Evolutionary conservation across 768 basidiomycete genomes (phyloP).

Genomic region (Strobilomyces echinocephalus): DNA sequence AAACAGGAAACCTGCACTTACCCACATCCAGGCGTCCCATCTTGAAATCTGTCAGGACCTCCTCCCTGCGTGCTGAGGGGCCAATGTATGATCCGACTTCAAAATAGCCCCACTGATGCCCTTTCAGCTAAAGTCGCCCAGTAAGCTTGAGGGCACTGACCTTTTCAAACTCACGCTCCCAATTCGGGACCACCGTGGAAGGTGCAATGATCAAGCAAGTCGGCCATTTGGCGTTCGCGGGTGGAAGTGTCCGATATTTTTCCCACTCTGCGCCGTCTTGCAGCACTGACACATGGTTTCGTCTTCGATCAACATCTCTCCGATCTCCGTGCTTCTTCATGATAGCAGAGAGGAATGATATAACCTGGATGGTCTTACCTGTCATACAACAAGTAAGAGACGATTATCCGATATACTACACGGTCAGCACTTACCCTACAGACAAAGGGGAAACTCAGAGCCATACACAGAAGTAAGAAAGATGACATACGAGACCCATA

Average conservation of each 20-base stretch:
- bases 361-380: slow-evolving; percentile 96
- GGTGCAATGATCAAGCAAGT: slow-evolving; percentile 89
- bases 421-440: slow-evolving; percentile 23
- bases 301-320: slow-evolving; percentile 63
- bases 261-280: slow-evolving; percentile 58
- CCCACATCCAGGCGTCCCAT: slow-evolving; percentile 82
- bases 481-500: slow-evolving; percentile 71
- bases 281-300: slow-evolving; percentile 57
- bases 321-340: slow-evolving; percentile 75
- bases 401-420: background rate
- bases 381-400: slow-evolving; percentile 5
- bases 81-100: slow-evolving; percentile 75
- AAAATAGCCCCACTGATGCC: slow-evolving; percentile 85
- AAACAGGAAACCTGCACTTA: slow-evolving; percentile 34
- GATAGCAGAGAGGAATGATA: slow-evolving; percentile 84
- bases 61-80: slow-evolving; percentile 44
- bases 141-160: slow-evolving; percentile 35
- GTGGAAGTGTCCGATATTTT: slow-evolving; percentile 49
- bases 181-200: slow-evolving; percentile 77
- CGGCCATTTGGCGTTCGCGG: slow-evolving; percentile 71
- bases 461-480: background rate
- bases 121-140: background rate
- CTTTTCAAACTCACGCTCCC: slow-evolving; percentile 83
- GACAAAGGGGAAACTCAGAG: slow-evolving; percentile 1
- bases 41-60: slow-evolving; percentile 65